phyloP scores from a whole-genome alignment of 768 basidiomycete genomes.

The Lactarius sanguifluus region DNA sequence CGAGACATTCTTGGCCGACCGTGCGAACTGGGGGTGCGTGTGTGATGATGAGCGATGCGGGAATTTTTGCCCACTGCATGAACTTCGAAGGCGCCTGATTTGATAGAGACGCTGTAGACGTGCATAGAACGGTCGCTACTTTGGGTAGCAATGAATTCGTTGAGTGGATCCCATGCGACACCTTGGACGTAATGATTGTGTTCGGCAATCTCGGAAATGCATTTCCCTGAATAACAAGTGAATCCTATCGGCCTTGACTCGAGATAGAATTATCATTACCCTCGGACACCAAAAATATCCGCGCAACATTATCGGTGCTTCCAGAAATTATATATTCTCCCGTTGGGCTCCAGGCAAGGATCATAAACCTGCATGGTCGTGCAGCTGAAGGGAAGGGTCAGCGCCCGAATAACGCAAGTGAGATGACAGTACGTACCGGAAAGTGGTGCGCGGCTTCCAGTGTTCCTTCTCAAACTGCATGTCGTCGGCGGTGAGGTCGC shows the following conservation, averaged over 20 bases:
- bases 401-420: background rate
- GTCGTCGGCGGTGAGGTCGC: slow-evolving; percentile 75
- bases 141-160: slow-evolving; percentile 97
- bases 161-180: slow-evolving; percentile 97
- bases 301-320: slow-evolving; percentile 92
- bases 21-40: slow-evolving; percentile 62
- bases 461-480: slow-evolving; percentile 89
- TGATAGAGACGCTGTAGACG: slow-evolving; percentile 80
- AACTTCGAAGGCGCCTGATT: slow-evolving; percentile 81
- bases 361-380: slow-evolving; percentile 98
- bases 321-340: slow-evolving; percentile 95
- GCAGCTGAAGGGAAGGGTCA: slow-evolving; percentile 50
- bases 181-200: slow-evolving; percentile 98
- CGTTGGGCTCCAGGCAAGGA: slow-evolving; percentile 92
- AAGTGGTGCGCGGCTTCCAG: slow-evolving; percentile 87
- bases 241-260: slow-evolving; percentile 9
- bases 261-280: slow-evolving; percentile 28
- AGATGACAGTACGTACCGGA: slow-evolving; percentile 54
- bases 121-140: slow-evolving; percentile 96
- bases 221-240: slow-evolving; percentile 59
- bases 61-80: slow-evolving; percentile 90
- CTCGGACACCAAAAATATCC: slow-evolving; percentile 74
- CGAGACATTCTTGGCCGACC: slow-evolving; percentile 61
- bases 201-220: slow-evolving; percentile 86
- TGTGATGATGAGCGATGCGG: slow-evolving; percentile 68